Percentiles rank a stretch among this genome's conserved stretches.
Conservation (phyloP, 2,329 filamentous ascomycete species). For the Calonectria pseudoreteaudii region DNA sequence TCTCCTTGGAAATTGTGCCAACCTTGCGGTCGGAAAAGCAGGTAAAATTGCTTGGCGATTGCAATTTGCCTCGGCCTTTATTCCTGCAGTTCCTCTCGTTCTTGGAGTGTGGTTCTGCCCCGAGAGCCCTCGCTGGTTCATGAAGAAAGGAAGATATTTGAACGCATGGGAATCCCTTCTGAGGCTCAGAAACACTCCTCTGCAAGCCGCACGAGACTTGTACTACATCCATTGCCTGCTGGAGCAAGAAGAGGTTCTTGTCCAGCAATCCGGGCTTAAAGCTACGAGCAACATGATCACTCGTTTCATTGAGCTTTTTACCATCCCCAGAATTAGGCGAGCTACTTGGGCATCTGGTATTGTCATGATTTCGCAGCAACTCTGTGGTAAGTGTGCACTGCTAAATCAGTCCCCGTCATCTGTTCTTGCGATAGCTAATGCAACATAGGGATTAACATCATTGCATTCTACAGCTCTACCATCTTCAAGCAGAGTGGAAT, state of each 20-base stretch:
- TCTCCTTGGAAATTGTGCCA: slow-evolving; percentile 74
- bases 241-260: slow-evolving; percentile 44
- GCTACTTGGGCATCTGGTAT: slow-evolving; percentile 75
- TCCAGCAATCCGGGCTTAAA: slow-evolving; percentile 46
- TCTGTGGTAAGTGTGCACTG: slow-evolving; percentile 59
- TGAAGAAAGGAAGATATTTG: slow-evolving; percentile 68
- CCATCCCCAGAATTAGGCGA: slow-evolving; percentile 66
- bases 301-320: slow-evolving; percentile 68
- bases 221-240: slow-evolving; percentile 67
- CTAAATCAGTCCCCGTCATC: not conserved
- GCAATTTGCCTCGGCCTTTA: slow-evolving; percentile 73
- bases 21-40: slow-evolving; percentile 71
- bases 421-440: not conserved
- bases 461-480: slow-evolving; percentile 61
- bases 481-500: slow-evolving; percentile 59
- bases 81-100: slow-evolving; percentile 72
- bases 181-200: slow-evolving; percentile 65
- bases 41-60: slow-evolving; percentile 72
- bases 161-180: slow-evolving; percentile 69
- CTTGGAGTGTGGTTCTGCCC: slow-evolving; percentile 70
- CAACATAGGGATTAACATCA: slow-evolving; percentile 54
- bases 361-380: slow-evolving; percentile 76
- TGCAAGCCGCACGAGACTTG: slow-evolving; percentile 72
- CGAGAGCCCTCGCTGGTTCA: slow-evolving; percentile 74
- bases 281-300: slow-evolving; percentile 58